Evolutionary conservation across 768 basidiomycete species (phyloP), one percentile per base, ranked within the genome.

Genomic region (Termitomyces sp.): DNA sequence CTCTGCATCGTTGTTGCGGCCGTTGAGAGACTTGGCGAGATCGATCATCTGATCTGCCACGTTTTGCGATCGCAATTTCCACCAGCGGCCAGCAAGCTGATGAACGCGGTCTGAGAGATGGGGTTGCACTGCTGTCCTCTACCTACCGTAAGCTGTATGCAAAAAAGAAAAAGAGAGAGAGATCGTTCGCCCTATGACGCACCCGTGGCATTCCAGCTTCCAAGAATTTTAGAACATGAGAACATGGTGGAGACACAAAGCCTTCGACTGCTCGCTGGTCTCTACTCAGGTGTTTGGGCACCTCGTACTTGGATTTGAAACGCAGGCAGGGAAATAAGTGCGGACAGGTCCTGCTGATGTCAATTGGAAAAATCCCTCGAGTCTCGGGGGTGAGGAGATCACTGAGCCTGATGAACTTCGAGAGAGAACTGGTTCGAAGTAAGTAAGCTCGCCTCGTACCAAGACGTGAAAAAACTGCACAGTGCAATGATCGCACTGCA

Each of bases 31-130:
- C 58, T 71, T 74, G 16, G 72, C 78, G n/a, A 86, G 76, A 65
- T 78, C 72, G 55, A 82, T 71, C 81, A 82, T 82, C 8, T 57
- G 43, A 58, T 82, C 81, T 3, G 79, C 81, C 12, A 73, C 72
- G 62, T 82, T 64, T 60, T 82, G 81, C 61, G 81, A 51, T 71
- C 77, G 50, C 78, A 79, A 55, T 71, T 68, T 20, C 69, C 70
- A 0, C 70, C 72, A 10, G 73, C 79, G 7, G 81, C 82, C 6
- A 83, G 72, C n/a, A 84, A 71, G 13, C 75, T 78, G 6, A 60
- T 60, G 58, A 81, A 80, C 0, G 81, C 76, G 2, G 65, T 66
- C 22, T 81, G 76, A 1, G 81, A 74, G 27, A 81, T 67, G 10
- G 72, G 63, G 64, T 79, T 82, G 68, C 83, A 84, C 64, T 80